Conservation (phyloP, 2,329 filamentous ascomycete species). For the Botrytis sinoallii region DNA sequence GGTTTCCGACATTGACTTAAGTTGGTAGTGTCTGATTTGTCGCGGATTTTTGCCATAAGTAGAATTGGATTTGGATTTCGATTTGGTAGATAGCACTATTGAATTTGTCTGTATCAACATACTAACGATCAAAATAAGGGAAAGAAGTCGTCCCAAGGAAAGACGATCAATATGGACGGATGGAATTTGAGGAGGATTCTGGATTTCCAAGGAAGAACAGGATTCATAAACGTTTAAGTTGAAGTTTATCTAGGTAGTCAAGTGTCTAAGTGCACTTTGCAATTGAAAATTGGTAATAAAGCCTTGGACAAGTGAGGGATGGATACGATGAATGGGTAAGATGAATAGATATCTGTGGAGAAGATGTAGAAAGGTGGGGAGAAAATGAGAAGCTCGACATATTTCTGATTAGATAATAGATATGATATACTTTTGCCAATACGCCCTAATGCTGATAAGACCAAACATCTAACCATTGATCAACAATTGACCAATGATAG, state of each 20-base stretch:
- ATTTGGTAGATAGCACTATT: neutral
- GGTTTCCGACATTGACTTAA: conserved; percentile 6
- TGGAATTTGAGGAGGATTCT: neutral
- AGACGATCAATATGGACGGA: neutral
- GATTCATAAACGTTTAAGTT: neutral
- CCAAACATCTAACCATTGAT: neutral
- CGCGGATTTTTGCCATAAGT: neutral
- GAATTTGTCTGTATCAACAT: neutral
- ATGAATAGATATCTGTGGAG: neutral
- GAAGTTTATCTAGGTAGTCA: neutral
- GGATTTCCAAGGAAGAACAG: too few species aligned
- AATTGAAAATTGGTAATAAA: neutral
- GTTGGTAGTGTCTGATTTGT: neutral
- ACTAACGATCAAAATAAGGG: neutral
- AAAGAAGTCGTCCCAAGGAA: neutral
- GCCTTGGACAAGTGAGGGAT: neutral
- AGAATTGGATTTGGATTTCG: neutral
- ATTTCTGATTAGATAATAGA: neutral
- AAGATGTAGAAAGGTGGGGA: neutral
- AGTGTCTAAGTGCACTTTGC: neutral
- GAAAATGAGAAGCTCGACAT: neutral
- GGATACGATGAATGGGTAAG: neutral
- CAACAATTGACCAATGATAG: neutral
- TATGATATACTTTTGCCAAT: neutral
- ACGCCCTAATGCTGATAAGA: neutral